Evolutionary conservation across 192 early-diverging fungal species (phyloP), one percentile per base, ranked within the genome.

Genomic region (Mortierella hygrophila): DNA sequence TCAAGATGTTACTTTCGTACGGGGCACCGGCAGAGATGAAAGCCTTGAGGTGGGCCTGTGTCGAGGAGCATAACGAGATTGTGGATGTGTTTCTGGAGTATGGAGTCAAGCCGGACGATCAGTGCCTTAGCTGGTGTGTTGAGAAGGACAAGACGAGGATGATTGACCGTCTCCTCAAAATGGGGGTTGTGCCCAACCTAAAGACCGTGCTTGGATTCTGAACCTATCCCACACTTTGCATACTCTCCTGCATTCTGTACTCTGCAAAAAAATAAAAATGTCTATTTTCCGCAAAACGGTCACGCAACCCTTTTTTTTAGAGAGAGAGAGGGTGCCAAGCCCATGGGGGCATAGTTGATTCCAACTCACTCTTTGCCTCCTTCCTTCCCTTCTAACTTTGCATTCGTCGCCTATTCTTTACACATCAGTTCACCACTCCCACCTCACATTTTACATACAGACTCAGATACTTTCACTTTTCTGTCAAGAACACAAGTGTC

Each of bases 171-270:
- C 79, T 86, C 10, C 63, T 86, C 32, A 77, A 70, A 60, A 38
- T 86, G 49, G 84, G 84, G 4, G 84, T 86, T 10, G 79, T 86
- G 6, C 84, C 84, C 11, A 76, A 86, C 52, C 63, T 86, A 18
- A 86, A 86, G 72, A 86, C 84, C 3, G 71, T 86, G 4, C 69
- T 86, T 40, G 78, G 75, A 7, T 44, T 86, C 47, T 86, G 68
- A 76, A 10, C 44, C 11, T 46, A 46, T 46, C 11, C 44, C 44
- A 9, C 44, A 46, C 44, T 46, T 13, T 46, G 44, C 44, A 13
- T n/a, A 32, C 42, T 29, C 21, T 35, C 0, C 10, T 44, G n/a
- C 13, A 4, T 40, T 15, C 10, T 44, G n/a, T 5, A 1, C n/a
- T 16, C 55, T 11, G n/a, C 21, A 21, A 57, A 37, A 55, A 35